Evolutionary conservation across 2,329 filamentous ascomycete species (phyloP).

Genomic region (Drechslerella stenobrocha): DNA sequence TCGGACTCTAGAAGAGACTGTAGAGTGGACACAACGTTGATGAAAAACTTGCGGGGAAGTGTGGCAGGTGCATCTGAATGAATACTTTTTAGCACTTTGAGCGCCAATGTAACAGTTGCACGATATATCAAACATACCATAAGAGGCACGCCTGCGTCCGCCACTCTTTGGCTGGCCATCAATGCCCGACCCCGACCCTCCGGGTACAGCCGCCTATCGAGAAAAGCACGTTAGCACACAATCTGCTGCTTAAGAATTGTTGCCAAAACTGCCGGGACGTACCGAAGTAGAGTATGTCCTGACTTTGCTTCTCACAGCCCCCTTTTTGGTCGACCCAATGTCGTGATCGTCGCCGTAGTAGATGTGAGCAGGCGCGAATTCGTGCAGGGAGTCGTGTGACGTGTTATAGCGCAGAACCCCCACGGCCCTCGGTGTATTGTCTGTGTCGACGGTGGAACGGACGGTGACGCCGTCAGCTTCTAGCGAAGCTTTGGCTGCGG

Average conservation of each 20-base stretch:
- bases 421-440: conserved; percentile 26
- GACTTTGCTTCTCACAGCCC: conserved; percentile 37
- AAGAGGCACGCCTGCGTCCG: conserved; percentile 53
- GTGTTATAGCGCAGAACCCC: conserved; percentile 46
- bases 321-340: conserved; percentile 38
- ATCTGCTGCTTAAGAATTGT: background rate
- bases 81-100: background rate
- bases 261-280: conserved; percentile 10
- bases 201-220: conserved; percentile 36
- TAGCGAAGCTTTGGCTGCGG: conserved; percentile 35
- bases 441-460: conserved; percentile 19
- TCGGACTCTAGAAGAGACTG: conserved; percentile 78
- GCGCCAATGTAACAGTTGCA: background rate
- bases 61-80: conserved; percentile 70
- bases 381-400: conserved; percentile 45
- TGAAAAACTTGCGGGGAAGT: conserved; percentile 75
- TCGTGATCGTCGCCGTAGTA: conserved; percentile 46
- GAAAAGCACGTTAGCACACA: conserved; percentile 3
- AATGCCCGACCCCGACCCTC: conserved; percentile 18
- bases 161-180: conserved; percentile 39
- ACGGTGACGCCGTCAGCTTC: conserved; percentile 36
- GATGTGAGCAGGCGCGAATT: conserved; percentile 44
- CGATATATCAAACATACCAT: conserved; percentile 51
- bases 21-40: conserved; percentile 82
- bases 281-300: conserved; percentile 47